A percentile compares a stretch with the other conserved stretches of the same genome.
Conservation (phyloP, 768 basidiomycete species). For the Termitomyces heimii region DNA sequence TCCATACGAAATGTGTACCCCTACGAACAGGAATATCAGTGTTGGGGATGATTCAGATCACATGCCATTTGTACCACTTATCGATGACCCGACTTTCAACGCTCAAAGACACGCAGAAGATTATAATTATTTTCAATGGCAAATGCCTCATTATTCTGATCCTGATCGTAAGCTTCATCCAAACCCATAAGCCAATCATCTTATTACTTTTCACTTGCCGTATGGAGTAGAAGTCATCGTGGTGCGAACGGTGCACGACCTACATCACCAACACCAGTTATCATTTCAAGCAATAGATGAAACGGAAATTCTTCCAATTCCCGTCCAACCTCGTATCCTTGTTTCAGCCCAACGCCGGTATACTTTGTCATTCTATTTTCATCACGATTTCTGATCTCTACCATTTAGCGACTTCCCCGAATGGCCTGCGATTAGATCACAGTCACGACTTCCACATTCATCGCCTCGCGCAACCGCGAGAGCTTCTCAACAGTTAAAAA, state of each 20-base stretch:
- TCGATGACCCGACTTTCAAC: slow-evolving; percentile 54
- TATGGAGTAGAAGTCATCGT: slow-evolving; percentile 43
- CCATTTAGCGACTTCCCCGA: slow-evolving; percentile 24
- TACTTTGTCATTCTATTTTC: neutral
- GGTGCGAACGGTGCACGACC: slow-evolving; percentile 38
- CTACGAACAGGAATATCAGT: slow-evolving; percentile 38
- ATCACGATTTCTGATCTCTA: neutral
- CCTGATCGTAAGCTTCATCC: slow-evolving; percentile 28
- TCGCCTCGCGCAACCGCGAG: slow-evolving; percentile 2
- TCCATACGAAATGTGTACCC: slow-evolving; percentile 53
- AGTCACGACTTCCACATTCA: slow-evolving; percentile 1
- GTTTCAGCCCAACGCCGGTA: slow-evolving; percentile 15
- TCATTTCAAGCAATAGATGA: slow-evolving; percentile 40
- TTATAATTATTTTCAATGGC: slow-evolving; percentile 49
- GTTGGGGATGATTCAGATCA: slow-evolving; percentile 52
- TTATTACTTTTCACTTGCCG: neutral
- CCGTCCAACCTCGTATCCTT: slow-evolving; percentile 26
- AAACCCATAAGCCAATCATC: neutral
- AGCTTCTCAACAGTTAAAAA: slow-evolving; percentile 21
- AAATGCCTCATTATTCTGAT: slow-evolving; percentile 20
- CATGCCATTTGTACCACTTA: slow-evolving; percentile 57
- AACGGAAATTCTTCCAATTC: slow-evolving; percentile 38
- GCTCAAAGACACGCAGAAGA: slow-evolving; percentile 29
- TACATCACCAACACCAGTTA: slow-evolving; percentile 33
- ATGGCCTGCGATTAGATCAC: slow-evolving; percentile 18